A percentile compares a stretch with the other conserved stretches of the same genome.
phyloP scores from a whole-genome alignment of 192 early-diverging fungal genomes.

The Linnemannia hyalina region DNA sequence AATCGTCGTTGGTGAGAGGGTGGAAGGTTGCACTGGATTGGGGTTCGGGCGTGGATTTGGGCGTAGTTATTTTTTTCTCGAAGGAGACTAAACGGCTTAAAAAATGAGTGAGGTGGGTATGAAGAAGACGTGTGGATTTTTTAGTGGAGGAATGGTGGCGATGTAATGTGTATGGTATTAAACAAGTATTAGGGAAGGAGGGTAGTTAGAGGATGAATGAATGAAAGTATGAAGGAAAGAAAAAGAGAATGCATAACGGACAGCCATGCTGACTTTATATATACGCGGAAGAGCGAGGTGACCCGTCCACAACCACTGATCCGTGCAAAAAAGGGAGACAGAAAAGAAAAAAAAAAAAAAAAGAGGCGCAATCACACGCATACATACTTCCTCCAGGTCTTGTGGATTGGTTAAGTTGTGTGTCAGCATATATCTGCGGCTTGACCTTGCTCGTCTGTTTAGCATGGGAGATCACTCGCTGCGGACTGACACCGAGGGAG shows the following conservation, averaged over 20 bases:
- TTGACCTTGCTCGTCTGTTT: background rate
- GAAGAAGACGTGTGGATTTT: background rate
- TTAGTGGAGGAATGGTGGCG: too few relatives aligned
- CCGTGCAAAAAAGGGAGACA: background rate
- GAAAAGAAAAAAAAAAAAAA: background rate
- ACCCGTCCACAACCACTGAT: background rate
- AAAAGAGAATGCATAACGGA: background rate
- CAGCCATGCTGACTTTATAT: too few relatives aligned
- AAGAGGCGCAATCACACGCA: constrained; percentile 1
- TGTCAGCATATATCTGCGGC: background rate
- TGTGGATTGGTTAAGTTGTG: background rate
- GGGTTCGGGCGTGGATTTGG: background rate
- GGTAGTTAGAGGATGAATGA: too few relatives aligned
- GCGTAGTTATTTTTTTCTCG: background rate
- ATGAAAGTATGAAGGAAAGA: too few relatives aligned
- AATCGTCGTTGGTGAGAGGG: background rate
- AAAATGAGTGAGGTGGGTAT: background rate
- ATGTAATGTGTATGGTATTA: too few relatives aligned
- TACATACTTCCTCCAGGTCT: background rate
- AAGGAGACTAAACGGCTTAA: background rate
- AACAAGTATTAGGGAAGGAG: too few relatives aligned
- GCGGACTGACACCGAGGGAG: background rate
- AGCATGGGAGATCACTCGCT: background rate
- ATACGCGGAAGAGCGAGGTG: background rate
- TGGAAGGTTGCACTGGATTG: background rate